Evolutionary conservation across 345 rosid species (phyloP), one percentile per base, ranked within the genome.

Genomic region (Brassica carinata): DNA sequence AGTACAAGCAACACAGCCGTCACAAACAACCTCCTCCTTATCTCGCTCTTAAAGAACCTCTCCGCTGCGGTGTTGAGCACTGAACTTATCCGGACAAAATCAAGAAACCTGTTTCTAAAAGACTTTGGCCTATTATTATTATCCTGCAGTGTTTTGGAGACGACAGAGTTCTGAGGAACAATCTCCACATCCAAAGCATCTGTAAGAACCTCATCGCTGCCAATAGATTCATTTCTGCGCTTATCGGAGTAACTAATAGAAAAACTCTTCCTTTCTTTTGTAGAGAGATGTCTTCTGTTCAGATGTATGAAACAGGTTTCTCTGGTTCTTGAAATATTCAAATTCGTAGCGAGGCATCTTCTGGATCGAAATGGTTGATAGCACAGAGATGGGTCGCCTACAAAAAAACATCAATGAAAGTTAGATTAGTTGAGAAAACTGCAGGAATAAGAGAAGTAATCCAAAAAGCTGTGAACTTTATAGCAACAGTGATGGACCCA

Each of bases 41-140:
- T 95, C 88, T 95, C 98, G n/a, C 99, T 95, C 83, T 90, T 91
- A 71, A 92, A 95, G 84, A 92, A 92, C 51, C 90, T 83, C 76
- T 91, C 97, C 2, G 93, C 94, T 38, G 97, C 89, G 79, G 81
- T 84, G 74, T 87, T 91, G 36, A 91, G 67, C 31, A 95, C 91
- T 48, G 99, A 91, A 77, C 95, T 84, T 34, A 90, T 70, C 13
- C 89, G 90, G 48, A 87, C 93, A 57, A 92, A 85, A 79, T 87
- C 83, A 77, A 95, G 87, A 83, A 91, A 95, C 83, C 96, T 90
- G 75, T 93, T 92, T 63, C 73, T 83, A 86, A 85, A 95, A 83
- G 82, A 85, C 82, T 83, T 91, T 23, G 90, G 89, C 83, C 72
- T 36, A 36, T 36, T 36, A 7, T 36, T 76, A 3, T 40, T 18